Evolutionary conservation across 768 basidiomycete species (phyloP).

Genomic region (Lenzites betulinus): DNA sequence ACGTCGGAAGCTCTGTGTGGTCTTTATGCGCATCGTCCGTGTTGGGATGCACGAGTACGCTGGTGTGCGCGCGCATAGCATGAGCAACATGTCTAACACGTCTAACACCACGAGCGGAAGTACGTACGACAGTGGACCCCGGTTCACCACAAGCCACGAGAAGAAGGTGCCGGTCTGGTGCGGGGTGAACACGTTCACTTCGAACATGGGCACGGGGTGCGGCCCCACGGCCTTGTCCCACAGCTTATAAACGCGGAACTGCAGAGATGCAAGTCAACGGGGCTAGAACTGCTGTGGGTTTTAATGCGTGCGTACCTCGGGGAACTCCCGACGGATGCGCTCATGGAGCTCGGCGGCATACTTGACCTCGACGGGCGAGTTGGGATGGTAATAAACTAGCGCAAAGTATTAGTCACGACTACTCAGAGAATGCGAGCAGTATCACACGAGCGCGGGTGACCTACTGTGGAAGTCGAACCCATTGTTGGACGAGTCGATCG

Average conservation of each 20-base stretch:
- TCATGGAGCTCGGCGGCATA: conserved; percentile 61
- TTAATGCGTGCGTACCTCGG: conserved; percentile 47
- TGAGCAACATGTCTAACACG: not conserved
- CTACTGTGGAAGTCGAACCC: conserved; percentile 77
- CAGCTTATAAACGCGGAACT: conserved; percentile 64
- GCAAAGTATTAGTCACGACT: not conserved
- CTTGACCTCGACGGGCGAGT: conserved; percentile 42
- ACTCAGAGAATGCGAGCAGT: not conserved
- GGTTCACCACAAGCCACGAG: conserved; percentile 65
- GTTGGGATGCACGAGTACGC: conserved; percentile 73
- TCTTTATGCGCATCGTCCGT: conserved; percentile 57
- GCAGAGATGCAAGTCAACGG: not conserved
- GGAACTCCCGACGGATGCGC: conserved; percentile 62
- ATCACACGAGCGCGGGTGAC: conserved; percentile 28
- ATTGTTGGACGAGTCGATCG: conserved; percentile 53
- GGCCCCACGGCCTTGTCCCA: conserved; percentile 69
- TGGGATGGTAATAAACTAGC: conserved; percentile 64
- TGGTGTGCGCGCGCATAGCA: conserved; percentile 32
- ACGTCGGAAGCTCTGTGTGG: conserved; percentile 63
- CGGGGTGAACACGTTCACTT: conserved; percentile 66
- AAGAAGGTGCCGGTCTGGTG: conserved; percentile 72
- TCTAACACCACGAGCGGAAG: not conserved
- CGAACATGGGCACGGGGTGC: conserved; percentile 72
- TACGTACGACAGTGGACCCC: conserved; percentile 71
- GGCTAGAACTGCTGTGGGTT: too few relatives aligned